These are phyloP conservation scores for Neurospora sp. DNA, from an alignment of 495 filamentous ascomycete genomes.

Conservation along the genomic window DNA sequence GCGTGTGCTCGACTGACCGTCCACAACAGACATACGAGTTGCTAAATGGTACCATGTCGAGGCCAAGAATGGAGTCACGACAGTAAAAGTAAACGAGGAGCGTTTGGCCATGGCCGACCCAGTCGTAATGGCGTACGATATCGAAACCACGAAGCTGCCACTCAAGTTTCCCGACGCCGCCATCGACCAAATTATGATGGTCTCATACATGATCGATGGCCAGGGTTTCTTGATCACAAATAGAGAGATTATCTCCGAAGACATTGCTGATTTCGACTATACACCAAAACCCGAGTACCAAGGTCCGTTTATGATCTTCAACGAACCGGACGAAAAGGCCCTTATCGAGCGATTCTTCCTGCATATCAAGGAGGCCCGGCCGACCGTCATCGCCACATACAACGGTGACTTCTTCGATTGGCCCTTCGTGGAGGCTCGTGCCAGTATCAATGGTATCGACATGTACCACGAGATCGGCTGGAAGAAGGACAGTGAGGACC, in stretches of 20 bases:
- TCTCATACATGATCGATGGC: slow-evolving; percentile 99
- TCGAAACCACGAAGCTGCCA: slow-evolving; percentile 93
- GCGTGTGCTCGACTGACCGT: slow-evolving; percentile 13
- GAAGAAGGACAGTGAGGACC: slow-evolving; percentile 85
- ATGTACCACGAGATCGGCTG: slow-evolving; percentile 99
- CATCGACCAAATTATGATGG: slow-evolving; percentile 99
- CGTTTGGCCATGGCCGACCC: slow-evolving; percentile 83
- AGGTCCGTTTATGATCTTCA: slow-evolving; percentile 93
- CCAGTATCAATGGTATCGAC: slow-evolving; percentile 90
- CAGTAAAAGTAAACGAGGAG: slow-evolving; percentile 76
- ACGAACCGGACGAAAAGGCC: slow-evolving; percentile 86
- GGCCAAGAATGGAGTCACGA: slow-evolving; percentile 80
- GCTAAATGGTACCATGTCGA: slow-evolving; percentile 97
- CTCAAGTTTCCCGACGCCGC: slow-evolving; percentile 96
- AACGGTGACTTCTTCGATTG: slow-evolving; percentile 99
- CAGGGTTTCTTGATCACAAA: slow-evolving; percentile 98
- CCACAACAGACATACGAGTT: slow-evolving; percentile 67
- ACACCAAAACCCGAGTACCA: slow-evolving; percentile 94
- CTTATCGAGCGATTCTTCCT: slow-evolving; percentile 88
- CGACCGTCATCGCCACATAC: slow-evolving; percentile 96
- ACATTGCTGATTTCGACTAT: slow-evolving; percentile 97
- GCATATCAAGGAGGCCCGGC: slow-evolving; percentile 88
- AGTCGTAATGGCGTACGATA: slow-evolving; percentile 94
- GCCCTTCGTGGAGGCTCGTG: slow-evolving; percentile 93
- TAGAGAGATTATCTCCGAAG: slow-evolving; percentile 92